Percentiles rank a stretch among this genome's conserved stretches.
Conservation (phyloP, 257 asterid genomes). For the Lavandula angustifolia region DNA sequence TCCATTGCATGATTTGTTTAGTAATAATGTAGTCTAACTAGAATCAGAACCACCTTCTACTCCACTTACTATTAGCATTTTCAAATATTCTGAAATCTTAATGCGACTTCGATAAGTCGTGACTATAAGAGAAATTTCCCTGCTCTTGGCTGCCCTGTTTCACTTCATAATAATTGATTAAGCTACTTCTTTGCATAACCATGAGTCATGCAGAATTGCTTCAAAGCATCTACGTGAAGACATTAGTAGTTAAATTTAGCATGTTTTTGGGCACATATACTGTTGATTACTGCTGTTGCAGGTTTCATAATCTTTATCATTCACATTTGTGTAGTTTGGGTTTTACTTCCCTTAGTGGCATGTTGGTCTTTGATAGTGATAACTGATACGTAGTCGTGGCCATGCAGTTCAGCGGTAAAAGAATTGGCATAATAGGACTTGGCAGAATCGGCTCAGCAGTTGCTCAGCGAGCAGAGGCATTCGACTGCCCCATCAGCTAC, state of each 20-base stretch:
- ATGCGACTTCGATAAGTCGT: neutral
- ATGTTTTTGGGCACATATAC: neutral
- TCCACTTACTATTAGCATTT: no score
- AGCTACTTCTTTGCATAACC: neutral
- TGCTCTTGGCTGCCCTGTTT: slow-evolving; percentile 1
- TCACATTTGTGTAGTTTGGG: neutral
- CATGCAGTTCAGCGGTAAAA: slow-evolving; percentile 78
- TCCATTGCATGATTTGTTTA: no score
- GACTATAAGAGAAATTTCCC: slow-evolving; percentile 13
- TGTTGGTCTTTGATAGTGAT: neutral
- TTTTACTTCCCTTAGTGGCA: neutral
- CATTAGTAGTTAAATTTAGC: neutral
- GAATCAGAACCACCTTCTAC: no score
- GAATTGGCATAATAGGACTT: slow-evolving; percentile 71
- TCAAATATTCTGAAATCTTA: neutral
- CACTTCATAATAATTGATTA: neutral
- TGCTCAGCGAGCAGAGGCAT: slow-evolving; percentile 71
- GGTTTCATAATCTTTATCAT: neutral
- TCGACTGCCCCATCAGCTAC: slow-evolving; percentile 73
- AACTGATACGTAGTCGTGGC: neutral
- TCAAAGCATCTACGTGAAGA: slow-evolving; percentile 1
- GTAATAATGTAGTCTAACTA: no score
- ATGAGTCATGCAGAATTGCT: slow-evolving; percentile 7
- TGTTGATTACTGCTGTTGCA: neutral
- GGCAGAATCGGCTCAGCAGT: slow-evolving; percentile 84